Base-by-base conservation (phyloP, 805 yeast species). In the Candida maris region DNA sequence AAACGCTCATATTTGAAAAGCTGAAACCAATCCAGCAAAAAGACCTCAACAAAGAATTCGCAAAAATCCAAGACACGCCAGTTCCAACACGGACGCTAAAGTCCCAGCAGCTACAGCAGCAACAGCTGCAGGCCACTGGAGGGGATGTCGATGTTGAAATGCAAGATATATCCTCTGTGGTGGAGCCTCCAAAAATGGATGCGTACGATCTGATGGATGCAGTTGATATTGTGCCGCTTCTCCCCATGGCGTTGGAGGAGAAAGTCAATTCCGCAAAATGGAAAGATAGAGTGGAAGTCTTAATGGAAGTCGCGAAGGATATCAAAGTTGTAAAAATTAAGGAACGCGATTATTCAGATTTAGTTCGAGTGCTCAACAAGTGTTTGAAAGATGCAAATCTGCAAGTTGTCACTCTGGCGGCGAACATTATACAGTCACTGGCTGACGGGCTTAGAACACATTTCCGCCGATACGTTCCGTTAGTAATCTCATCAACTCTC, bases 1-100 rank as follows among this genome's bases (percentile, higher is more conserved):
- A 78, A 35, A 68, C 70, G 12, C 55, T 79, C 0, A 61, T 87
- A 26, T 74, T 86, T 37, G 74, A 81, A 3, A 78, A 77, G 19
- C 70, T 93, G 61, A 93, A 91, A 56, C 95, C 96, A 0, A 86
- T 88, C 15, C 97, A 91, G 59, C 91, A 86, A 60, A 84, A 81
- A 45, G 97, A 89, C 54, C 69, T 91, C 39, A 68, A 76, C 5
- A 75, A 77, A 23, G 79, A 77, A 18, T 86, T 91, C 56, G 82
- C 71, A 28, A 71, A 68, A 25, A 70, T 71, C 6, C 62, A 55
- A 13, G 56, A 48, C 3, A 50, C 53, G 2, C 77, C 78, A 1
- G 62, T 56, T 3, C 91, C 82, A 48, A 67, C 67, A 32, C 63
- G 91, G 46, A 60, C 70, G 12, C 67, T 86, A 16, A 68, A 70